Base-by-base conservation (phyloP, 495 filamentous ascomycete species). In the Penicillium verhagenii region DNA sequence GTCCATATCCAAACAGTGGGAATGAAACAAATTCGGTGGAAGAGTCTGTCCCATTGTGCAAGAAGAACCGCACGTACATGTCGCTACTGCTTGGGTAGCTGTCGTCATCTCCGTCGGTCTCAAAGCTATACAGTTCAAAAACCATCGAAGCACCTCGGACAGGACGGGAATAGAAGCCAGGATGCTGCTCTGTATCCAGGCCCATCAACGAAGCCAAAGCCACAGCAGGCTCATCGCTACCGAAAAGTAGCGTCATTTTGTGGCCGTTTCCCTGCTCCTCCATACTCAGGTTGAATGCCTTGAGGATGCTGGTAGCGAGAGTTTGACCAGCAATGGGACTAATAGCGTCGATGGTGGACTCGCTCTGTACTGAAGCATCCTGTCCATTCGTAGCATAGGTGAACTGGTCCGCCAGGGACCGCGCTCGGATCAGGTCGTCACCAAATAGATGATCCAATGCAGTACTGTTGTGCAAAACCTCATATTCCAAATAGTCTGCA, bases 401-500 rank as follows among this genome's bases (percentile, higher is more conserved):
- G 63, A 86, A 86, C 23, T 75, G 71, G 64, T 88, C 81, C 29
- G 91, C 88, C 16, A 88, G 81, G 40, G 74, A 82, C 26, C 77
- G 77, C 19, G 89, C 83, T 56, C 82, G 81, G 21, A 58, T 50
- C 20, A 91, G 69, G 26, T 82, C 75, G 0, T 72, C 69, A 20
- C 64, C 14, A 19, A 73, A 79, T 25, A 91, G 68, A 21, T 79
- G 70, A n/a, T 79, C 54, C 16, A 78, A 68, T 53, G 91, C 81
- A 23, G 77, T 81, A 31, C 70, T 46, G 71, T 94, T 94, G 72
- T 94, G 87, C 65, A 87, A 79, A 21, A 66, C 67, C 44, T 86
- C 85, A 40, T 91, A 90, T 56, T 93, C 85, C 65, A 93, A 69
- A 53, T 84, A 84, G 64, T 96, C 89, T 57, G 77, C 90, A 64